Base-by-base conservation (phyloP, 2,329 filamentous ascomycete genomes). In the Phialocephala subalpina region DNA sequence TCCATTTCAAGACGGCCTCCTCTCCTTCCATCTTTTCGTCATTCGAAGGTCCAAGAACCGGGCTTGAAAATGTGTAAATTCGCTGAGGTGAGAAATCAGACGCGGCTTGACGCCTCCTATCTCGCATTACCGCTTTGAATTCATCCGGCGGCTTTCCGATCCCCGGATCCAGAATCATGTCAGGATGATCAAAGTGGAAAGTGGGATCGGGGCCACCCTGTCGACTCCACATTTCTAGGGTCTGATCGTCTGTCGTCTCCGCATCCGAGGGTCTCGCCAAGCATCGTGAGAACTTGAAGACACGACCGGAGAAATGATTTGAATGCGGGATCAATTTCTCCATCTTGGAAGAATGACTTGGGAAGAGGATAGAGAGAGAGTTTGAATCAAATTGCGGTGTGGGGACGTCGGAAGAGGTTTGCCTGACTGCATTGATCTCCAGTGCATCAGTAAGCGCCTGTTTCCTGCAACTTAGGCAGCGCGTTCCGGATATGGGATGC, bases 161-260 rank as follows among this genome's bases (percentile, higher is more conserved):
- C 18, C 45, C 45, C 12, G 3, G 14, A 42, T 42, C 38, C 38
- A n/a, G n/a, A n/a, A n/a, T n/a, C n/a, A n/a, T n/a, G n/a, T n/a
- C n/a, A n/a, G n/a, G n/a, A n/a, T n/a, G n/a, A n/a, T n/a, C n/a
- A n/a, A n/a, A n/a, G n/a, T n/a, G n/a, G n/a, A n/a, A n/a, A n/a
- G n/a, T n/a, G n/a, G n/a, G n/a, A n/a, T n/a, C n/a, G n/a, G n/a
- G n/a, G n/a, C 9, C 18, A 7, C 47, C 27, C 20, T 11, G 20
- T 25, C 47, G 12, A 27, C 52, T 57, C 55, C 55, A 57, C 55
- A 57, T 53, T 18, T 52, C 47, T 8, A 57, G 55, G 55, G 55
- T 57, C 55, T 57, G 55, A 57, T 57, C 55, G 33, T 14, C 55
- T 33, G 55, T 57, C 55, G 55, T 57, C 55, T 57, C 55, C 55